A percentile compares a stretch with the other conserved stretches of the same genome.
phyloP scores from a whole-genome alignment of 2,329 filamentous ascomycete genomes.

The Pseudofabraea citricarpa region DNA sequence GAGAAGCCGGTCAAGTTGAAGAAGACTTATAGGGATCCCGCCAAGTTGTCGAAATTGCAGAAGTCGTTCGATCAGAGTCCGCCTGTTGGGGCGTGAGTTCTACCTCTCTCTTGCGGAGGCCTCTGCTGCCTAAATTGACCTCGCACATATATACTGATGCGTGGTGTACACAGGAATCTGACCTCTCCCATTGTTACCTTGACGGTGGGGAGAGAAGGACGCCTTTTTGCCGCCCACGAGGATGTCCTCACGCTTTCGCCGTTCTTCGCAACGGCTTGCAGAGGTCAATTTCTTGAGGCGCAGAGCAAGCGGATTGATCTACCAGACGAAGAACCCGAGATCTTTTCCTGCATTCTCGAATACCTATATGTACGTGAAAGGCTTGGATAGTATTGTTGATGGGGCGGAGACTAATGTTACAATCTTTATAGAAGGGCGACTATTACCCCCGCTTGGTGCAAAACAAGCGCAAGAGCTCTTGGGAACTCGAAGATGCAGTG shows the following conservation, averaged over 20 bases:
- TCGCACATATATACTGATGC: slow-evolving; percentile 4
- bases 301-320: slow-evolving; percentile 75
- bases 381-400: no score
- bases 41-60: slow-evolving; percentile 81
- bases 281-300: slow-evolving; percentile 67
- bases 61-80: slow-evolving; percentile 65
- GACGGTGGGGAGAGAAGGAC: slow-evolving; percentile 76
- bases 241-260: slow-evolving; percentile 83
- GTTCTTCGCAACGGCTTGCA: slow-evolving; percentile 72
- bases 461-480: slow-evolving; percentile 80
- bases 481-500: slow-evolving; percentile 76
- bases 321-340: slow-evolving; percentile 76
- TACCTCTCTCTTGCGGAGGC: slow-evolving; percentile 8
- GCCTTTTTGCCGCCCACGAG: slow-evolving; percentile 92
- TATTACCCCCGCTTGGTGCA: slow-evolving; percentile 77
- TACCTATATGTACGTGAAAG: slow-evolving; percentile 70
- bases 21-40: slow-evolving; percentile 72
- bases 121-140: slow-evolving; percentile 14
- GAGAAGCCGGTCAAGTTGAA: slow-evolving; percentile 83
- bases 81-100: slow-evolving; percentile 40
- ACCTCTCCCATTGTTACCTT: slow-evolving; percentile 78
- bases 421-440: slow-evolving; percentile 26
- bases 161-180: slow-evolving; percentile 20
- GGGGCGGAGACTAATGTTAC: no score
- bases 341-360: slow-evolving; percentile 90